Base-by-base conservation (phyloP, 768 basidiomycete genomes). In the Tricholomella constricta region DNA sequence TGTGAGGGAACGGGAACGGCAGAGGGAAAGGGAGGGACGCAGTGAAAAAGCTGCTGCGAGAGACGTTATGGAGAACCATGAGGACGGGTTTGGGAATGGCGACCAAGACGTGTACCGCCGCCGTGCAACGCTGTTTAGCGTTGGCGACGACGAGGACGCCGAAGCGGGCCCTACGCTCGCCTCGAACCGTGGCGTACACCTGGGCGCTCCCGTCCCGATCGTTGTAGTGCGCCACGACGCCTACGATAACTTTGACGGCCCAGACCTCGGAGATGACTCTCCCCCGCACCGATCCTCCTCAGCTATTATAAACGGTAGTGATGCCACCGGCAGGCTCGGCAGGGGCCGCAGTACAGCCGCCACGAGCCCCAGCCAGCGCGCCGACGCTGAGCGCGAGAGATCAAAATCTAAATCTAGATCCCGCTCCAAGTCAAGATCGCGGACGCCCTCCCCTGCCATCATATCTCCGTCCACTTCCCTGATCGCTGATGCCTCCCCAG, bases 191-290 rank as follows among this genome's bases (percentile, higher is more conserved):
- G 50, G 51, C 25, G 55, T 44, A 26, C 50, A 44, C 26, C 29
- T 31, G 47, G 58, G 49, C 48, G 67, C 48, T 6, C 41, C 54
- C 7, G 59, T 65, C 31, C 65, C 65, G 23, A 64, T 54, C 2
- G 59, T 62, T 20, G 55, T 67, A 8, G 42, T 61, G 20, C 40
- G 55, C 7, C 57, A 51, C 20, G 73, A 74, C 56, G 79, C 80
- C 14, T 81, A 80, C 58, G 83, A 86, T 60, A 82, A 83, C 66
- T 85, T 85, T 58, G 78, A 69, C 9, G 83, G 80, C 2, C 78
- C 84, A 8, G 81, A 83, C 62, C 70, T 83, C 12, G 80, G 79
- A 2, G 79, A 79, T 47, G 81, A 80, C 54, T 79, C 73, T 51
- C 62, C 67, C 61, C 58, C 62, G 42, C 59, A 66, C 45, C 60